Evolutionary conservation across 148 eudicot species (phyloP).

Genomic region (Chenopodium album): DNA sequence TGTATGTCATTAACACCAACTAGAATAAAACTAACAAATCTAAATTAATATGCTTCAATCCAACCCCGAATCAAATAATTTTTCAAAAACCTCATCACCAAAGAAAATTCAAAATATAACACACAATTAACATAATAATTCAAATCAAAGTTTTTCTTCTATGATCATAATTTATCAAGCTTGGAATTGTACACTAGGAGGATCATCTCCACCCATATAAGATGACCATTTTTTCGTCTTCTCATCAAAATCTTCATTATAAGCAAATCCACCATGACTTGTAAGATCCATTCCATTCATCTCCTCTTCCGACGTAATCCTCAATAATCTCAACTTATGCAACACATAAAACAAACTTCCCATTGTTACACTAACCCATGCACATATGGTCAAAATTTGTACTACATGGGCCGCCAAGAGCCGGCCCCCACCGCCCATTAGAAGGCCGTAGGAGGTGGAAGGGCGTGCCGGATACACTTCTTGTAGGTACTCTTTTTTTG

Average conservation of each 20-base stretch:
- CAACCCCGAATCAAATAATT: too few species aligned
- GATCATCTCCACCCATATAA: constrained; percentile 11
- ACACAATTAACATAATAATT: too few species aligned
- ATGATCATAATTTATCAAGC: background rate
- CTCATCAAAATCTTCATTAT: constrained; percentile 11
- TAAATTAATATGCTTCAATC: background rate
- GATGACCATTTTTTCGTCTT: constrained; percentile 4
- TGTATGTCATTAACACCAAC: background rate
- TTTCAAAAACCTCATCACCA: too few species aligned
- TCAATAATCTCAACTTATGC: constrained; percentile 31
- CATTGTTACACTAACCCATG: constrained; percentile 44
- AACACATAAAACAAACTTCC: constrained; percentile 31
- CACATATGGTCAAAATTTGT: constrained; percentile 30
- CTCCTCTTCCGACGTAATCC: constrained; percentile 37
- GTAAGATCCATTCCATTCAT: constrained; percentile 41
- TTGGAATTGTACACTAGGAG: constrained; percentile 4
- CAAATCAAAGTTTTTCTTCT: too few species aligned
- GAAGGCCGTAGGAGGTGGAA: constrained; percentile 30
- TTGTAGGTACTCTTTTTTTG: constrained; percentile 35
- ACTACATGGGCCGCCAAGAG: constrained; percentile 38
- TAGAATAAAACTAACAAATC: background rate
- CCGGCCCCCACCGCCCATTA: constrained; percentile 44
- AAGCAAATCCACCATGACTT: constrained; percentile 44
- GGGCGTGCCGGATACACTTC: constrained; percentile 33
- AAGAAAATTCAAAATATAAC: too few species aligned